Base-by-base conservation (phyloP, 169 alveolate species). In the Plasmodium relictum region DNA sequence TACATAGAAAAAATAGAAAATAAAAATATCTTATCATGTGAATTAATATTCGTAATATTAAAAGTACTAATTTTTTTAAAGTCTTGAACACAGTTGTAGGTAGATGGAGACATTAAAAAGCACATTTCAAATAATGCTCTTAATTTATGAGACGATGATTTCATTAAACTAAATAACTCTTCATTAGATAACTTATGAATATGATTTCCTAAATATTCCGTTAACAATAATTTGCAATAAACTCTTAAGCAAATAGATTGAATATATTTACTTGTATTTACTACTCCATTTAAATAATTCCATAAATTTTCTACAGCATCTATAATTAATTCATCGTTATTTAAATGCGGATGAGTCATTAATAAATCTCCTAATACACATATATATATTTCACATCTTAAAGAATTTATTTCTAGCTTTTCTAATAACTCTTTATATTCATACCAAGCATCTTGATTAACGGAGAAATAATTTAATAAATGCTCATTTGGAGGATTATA, bases 371-470 rank as follows among this genome's bases (percentile, higher is more conserved):
- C 92, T 22, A 93, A 88, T 14, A 91, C 93, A 31, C 93, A 65
- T 63, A 93, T 78, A 58, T 91, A 93, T 91, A 93, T 90, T 45
- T 93, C 96, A 59, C 96, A 93, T 16, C 95, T 50, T 6, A 93
- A 61, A 12, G 96, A 73, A 44, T 91, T 91, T 39, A 93, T 69
- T 71, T 93, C 96, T 24, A 93, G 44, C 18, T 92, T 80, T 80
- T 86, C 85, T 45, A 83, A 37, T 48, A 83, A n/a, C 18, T 69
- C 91, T 61, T 66, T 69, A 83, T 83, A 83, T 12, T 56, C 85
- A 70, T 70, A 69, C 91, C 91, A 83, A 0, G 83, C 91, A 56
- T 70, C 69, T 24, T 66, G 91, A 22, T 83, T 83, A 0, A 72
- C 42, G 3, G 83, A 76, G 69, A 83, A 83, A 20, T 69, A 70